These are phyloP conservation scores for Hemisphaericaspora xylofermentans DNA, from an alignment of 1,139 yeast species.

Conservation along the genomic window DNA sequence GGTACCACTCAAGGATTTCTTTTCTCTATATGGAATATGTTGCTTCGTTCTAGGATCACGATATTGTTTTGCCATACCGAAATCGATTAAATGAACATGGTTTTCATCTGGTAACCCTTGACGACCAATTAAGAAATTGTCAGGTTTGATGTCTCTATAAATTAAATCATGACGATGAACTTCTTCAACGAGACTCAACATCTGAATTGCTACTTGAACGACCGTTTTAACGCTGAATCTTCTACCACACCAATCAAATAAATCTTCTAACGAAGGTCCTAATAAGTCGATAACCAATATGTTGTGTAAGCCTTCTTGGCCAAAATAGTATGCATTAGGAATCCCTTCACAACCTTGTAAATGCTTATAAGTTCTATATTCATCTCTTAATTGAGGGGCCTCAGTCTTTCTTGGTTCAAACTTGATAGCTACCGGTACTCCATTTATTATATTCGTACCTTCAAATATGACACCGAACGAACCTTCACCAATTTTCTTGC, in stretches of 20 bases:
- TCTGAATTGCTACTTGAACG: slow-evolving; percentile 87
- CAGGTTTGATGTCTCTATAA: slow-evolving; percentile 95
- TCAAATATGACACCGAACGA: slow-evolving; percentile 82
- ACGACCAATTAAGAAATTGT: slow-evolving; percentile 83
- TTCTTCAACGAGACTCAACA: slow-evolving; percentile 82
- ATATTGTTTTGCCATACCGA: slow-evolving; percentile 98
- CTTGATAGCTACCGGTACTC: slow-evolving; percentile 72
- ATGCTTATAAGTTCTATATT: slow-evolving; percentile 87
- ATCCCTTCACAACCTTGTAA: slow-evolving; percentile 80
- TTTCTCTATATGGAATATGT: slow-evolving; percentile 95
- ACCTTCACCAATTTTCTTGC: slow-evolving; percentile 83
- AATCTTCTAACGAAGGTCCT: slow-evolving; percentile 94
- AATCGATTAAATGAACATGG: slow-evolving; percentile 70
- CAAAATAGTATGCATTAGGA: slow-evolving; percentile 94
- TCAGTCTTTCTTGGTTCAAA: slow-evolving; percentile 93
- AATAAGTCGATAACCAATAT: slow-evolving; percentile 88
- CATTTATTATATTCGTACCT: slow-evolving; percentile 73
- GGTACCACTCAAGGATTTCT: slow-evolving; percentile 91
- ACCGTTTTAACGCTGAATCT: slow-evolving; percentile 85
- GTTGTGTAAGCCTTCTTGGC: slow-evolving; percentile 96
- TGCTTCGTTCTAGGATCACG: slow-evolving; percentile 93
- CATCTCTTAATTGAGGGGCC: slow-evolving; percentile 96
- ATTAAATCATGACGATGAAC: slow-evolving; percentile 89
- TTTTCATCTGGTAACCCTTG: slow-evolving; percentile 53
- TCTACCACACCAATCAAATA: slow-evolving; percentile 98